Percentiles rank a stretch among this genome's conserved stretches.
Evolutionary conservation across 768 basidiomycete species (phyloP).

Genomic region (Rossbeevera mucosa): DNA sequence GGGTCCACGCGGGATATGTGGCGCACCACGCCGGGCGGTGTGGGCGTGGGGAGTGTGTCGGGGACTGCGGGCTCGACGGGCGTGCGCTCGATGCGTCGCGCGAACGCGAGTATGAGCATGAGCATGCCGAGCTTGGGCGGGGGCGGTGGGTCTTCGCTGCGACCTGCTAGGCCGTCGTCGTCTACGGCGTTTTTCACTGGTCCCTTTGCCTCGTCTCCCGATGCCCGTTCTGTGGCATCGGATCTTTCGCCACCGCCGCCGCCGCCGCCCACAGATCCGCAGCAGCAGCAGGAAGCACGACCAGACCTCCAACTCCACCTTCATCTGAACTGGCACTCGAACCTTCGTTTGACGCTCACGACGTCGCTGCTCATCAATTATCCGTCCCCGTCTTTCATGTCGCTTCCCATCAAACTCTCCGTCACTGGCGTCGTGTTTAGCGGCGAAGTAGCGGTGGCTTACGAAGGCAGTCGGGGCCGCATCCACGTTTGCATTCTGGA

Average conservation of each 20-base stretch:
- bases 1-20: constrained; percentile 42
- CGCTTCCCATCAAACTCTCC: constrained; percentile 90
- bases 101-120: constrained; percentile 13
- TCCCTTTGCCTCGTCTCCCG: constrained; percentile 30
- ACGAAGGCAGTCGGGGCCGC: constrained; percentile 75
- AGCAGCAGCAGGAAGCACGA: constrained; percentile 21
- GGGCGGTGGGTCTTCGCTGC: neutral
- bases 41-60: neutral
- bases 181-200: constrained; percentile 30
- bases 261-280: constrained; percentile 19
- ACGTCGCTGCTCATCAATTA: constrained; percentile 97
- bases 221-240: constrained; percentile 9
- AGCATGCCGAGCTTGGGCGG: constrained; percentile 35
- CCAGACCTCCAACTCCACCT: constrained; percentile 87
- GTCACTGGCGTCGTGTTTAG: constrained; percentile 84
- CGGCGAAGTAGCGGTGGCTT: constrained; percentile 87
- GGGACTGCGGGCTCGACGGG: neutral
- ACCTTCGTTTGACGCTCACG: constrained; percentile 82
- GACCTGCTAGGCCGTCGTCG: neutral
- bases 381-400: constrained; percentile 95
- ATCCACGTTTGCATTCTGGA: constrained; percentile 89
- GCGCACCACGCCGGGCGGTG: constrained; percentile 23
- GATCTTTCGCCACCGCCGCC: neutral
- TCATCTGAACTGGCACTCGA: constrained; percentile 79
- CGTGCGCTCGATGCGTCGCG: constrained; percentile 5